Percentiles rank a stretch among this genome's conserved stretches.
Conservation (phyloP, 2,329 filamentous ascomycete species). For the Colletotrichum cuscutae region DNA sequence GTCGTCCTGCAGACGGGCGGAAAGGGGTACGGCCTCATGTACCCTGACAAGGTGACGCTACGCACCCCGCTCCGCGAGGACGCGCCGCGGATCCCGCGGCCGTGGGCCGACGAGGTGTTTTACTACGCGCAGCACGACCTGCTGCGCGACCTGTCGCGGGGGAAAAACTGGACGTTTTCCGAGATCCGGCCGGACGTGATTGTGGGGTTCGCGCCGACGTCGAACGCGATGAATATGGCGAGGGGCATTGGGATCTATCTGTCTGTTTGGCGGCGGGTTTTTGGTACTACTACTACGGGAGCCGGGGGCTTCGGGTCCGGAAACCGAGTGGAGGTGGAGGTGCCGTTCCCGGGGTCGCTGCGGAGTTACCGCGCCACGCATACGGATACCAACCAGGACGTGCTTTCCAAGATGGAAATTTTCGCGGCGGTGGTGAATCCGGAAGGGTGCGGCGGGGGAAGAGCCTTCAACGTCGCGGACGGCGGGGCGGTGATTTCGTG, state of each 20-base stretch:
- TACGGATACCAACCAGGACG: constrained; percentile 37
- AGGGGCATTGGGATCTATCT: constrained; percentile 35
- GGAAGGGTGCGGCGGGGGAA: constrained; percentile 26
- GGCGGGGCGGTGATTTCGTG: constrained; percentile 25
- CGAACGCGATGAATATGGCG: constrained; percentile 36
- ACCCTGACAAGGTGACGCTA: constrained; percentile 6
- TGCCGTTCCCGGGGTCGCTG: constrained; percentile 32
- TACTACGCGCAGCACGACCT: constrained; percentile 34
- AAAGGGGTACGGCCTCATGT: constrained; percentile 36
- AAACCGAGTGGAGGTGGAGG: not conserved
- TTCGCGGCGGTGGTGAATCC: constrained; percentile 28
- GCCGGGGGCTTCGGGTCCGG: too few species aligned
- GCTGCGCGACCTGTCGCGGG: constrained; percentile 17
- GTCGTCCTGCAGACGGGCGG: constrained; percentile 36
- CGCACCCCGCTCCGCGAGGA: constrained; percentile 24
- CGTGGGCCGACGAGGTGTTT: constrained; percentile 35
- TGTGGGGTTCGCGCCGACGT: constrained; percentile 32
- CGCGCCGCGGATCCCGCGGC: constrained; percentile 32
- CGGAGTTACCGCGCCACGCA: constrained; percentile 29
- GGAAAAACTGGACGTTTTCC: constrained; percentile 35
- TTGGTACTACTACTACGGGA: constrained; percentile 5
- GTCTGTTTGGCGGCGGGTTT: constrained; percentile 25
- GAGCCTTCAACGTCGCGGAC: constrained; percentile 34
- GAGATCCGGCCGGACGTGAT: constrained; percentile 38
- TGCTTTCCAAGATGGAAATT: constrained; percentile 35